Evolutionary conservation across 345 rosid genomes (phyloP), one percentile per base, ranked within the genome.

Genomic region (Abelmoschus esculentus): DNA sequence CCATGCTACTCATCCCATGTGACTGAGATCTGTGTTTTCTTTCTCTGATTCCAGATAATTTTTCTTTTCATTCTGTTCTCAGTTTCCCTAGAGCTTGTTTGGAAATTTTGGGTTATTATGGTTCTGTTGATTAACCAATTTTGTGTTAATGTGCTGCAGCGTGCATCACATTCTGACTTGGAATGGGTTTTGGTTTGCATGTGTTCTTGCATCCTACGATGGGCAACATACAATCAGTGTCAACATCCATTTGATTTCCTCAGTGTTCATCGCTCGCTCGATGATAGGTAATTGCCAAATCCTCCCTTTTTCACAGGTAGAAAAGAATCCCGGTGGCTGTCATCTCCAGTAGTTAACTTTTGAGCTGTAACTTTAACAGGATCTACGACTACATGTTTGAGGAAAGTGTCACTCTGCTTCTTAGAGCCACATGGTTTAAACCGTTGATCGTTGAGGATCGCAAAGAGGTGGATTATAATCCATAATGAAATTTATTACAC

Each of bases 341-440:
- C 40, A 6, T 31, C 4, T 7, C 13, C 26, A 7, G 1, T 61
- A 34, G 26, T 61, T 61, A 46, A 61, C 47, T 34, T 36, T n/a
- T 32, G 6, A 7, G 3, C 6, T n/a, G 62, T 14, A 52, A 12
- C 44, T n/a, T 59, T 55, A 47, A 26, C 83, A 93, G 97, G 64
- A 72, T 93, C 61, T 83, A 82, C 68, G 97, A 91, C 81, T 89
- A 84, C 79, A 89, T 91, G 98, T 85, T 89, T 2, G 95, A 89
- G 83, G 98, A 93, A 80, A 91, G 96, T 5, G 89, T 93, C 34
- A 86, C 95, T 80, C 86, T 91, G 61, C 98, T 93, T 19, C 86
- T 91, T 65, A 83, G 96, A 76, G 98, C 97, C 50, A 22, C 86
- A 0, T 93, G 97, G 96, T 91, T 91, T 74, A 73, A 74, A 71